Evolutionary conservation across 2,329 filamentous ascomycete species (phyloP).

Genomic region (Talaromyces atroroseus): DNA sequence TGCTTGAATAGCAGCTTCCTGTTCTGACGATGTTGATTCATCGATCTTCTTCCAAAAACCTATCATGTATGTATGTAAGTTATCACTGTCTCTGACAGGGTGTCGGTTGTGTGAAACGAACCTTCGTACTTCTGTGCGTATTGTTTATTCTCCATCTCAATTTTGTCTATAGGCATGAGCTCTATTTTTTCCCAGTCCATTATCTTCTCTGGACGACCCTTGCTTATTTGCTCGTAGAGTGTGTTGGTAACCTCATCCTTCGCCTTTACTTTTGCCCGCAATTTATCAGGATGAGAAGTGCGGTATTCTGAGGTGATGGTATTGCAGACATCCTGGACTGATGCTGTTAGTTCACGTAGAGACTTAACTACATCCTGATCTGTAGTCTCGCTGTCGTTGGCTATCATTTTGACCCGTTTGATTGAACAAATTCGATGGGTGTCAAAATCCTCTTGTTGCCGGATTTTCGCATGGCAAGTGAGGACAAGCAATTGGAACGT

Average conservation of each 20-base stretch:
- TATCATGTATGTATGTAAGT: constrained; percentile 1
- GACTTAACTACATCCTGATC: constrained; percentile 6
- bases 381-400: neutral
- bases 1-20: neutral
- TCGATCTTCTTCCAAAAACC: constrained; percentile 9
- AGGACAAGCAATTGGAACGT: too few relatives aligned
- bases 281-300: neutral
- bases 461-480: too few relatives aligned
- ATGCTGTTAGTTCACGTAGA: constrained; percentile 1
- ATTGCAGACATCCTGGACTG: neutral
- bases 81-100: neutral
- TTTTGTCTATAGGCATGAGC: constrained; percentile 1
- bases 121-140: constrained; percentile 3
- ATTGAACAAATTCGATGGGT: too few relatives aligned
- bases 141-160: neutral
- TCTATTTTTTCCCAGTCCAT: constrained; percentile 2
- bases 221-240: neutral
- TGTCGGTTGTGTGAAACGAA: neutral
- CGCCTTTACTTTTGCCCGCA: neutral
- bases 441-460: too few relatives aligned
- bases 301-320: neutral
- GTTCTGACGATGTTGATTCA: constrained; percentile 6
- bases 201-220: neutral
- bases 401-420: neutral
- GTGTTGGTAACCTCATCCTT: neutral